These are phyloP conservation scores for Chaetoceros muelleri DNA, from an alignment of 108 stramenopile genomes.

Conservation along the genomic window DNA sequence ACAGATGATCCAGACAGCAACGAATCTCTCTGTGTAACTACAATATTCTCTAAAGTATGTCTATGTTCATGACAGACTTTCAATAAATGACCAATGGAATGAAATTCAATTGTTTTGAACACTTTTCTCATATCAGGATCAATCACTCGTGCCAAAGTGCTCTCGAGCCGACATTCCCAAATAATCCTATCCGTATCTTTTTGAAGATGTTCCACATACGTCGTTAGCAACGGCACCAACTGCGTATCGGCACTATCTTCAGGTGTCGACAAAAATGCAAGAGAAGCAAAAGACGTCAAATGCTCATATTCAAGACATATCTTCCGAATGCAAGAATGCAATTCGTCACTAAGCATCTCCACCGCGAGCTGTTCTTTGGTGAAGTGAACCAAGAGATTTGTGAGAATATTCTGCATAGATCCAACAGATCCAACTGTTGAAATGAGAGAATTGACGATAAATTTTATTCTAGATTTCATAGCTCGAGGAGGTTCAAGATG, in stretches of 20 bases:
- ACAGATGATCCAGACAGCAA: conserved; percentile 8
- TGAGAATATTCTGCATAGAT: conserved; percentile 40
- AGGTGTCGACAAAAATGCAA: conserved; percentile 75
- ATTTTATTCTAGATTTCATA: conserved; percentile 40
- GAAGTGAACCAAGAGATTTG: conserved; percentile 38
- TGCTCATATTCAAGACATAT: conserved; percentile 57
- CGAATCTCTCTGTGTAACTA: conserved; percentile 40
- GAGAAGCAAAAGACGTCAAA: conserved; percentile 68
- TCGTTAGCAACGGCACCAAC: conserved; percentile 49
- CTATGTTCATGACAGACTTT: conserved; percentile 65
- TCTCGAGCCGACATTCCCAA: conserved; percentile 58
- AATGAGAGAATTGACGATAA: conserved; percentile 44
- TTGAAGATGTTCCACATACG: conserved; percentile 61
- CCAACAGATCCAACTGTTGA: conserved; percentile 45
- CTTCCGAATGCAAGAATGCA: conserved; percentile 40
- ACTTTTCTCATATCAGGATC: conserved; percentile 44
- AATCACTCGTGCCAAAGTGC: conserved; percentile 40
- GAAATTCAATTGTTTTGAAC: conserved; percentile 71
- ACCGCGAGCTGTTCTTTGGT: conserved; percentile 74
- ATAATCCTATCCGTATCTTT: conserved; percentile 37
- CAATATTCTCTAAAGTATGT: conserved; percentile 50
- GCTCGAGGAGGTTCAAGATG: conserved; percentile 53
- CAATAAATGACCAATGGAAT: conserved; percentile 69
- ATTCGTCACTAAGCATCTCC: conserved; percentile 47
- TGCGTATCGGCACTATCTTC: conserved; percentile 59